Conservation (phyloP, 2,329 filamentous ascomycete genomes). For the Zarea fungicola region DNA sequence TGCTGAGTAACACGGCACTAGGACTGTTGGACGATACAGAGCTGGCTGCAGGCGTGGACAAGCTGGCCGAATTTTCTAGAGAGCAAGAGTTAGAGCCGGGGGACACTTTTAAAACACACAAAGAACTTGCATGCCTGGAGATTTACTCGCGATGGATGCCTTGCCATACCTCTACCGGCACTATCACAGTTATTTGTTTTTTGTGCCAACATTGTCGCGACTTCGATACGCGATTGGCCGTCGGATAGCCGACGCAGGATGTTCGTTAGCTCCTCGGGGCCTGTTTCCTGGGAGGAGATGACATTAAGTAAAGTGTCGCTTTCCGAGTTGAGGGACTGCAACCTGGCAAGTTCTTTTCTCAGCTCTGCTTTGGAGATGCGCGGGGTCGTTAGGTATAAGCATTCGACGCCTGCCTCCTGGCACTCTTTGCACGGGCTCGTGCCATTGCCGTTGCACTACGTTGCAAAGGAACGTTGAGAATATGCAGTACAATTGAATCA, state of each 20-base stretch:
- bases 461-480: neutral
- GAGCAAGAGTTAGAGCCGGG: no score
- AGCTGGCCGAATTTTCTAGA: no score
- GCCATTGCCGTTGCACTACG: constrained; percentile 9
- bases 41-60: neutral
- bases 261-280: neutral
- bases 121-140: neutral
- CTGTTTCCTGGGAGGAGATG: neutral
- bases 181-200: neutral
- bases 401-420: neutral
- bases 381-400: neutral
- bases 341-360: neutral
- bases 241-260: neutral
- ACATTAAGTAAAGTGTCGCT: neutral
- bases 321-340: neutral
- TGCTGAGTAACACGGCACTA: neutral
- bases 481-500: neutral
- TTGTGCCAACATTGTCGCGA: neutral
- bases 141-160: neutral
- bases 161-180: neutral
- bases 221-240: constrained; percentile 2
- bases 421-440: neutral
- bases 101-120: neutral
- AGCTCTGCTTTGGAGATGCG: constrained; percentile 7
- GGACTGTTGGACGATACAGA: neutral